Evolutionary conservation across 345 rosid species (phyloP), one percentile per base, ranked within the genome.

Genomic region (Gynandropsis gynandra): DNA sequence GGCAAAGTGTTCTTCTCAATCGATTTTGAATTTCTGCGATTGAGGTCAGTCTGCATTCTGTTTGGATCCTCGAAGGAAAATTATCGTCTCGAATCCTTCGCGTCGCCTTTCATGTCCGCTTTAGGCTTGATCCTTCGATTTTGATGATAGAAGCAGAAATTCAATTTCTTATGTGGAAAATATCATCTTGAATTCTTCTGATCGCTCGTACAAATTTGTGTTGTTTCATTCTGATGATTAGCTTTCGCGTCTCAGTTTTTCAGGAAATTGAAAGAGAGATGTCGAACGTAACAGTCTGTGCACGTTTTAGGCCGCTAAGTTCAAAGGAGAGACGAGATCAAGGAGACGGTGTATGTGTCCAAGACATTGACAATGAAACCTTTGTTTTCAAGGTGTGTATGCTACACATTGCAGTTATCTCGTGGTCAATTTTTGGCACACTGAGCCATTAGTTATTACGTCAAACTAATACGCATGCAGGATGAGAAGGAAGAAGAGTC

Each of bases 291-390:
- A 81, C 87, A 2, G 87, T 89, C 11, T 89, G 93, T 44, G 79
- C 79, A 48, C 85, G 97, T 37, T 80, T 89, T 65, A 63, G 97
- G 73, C 95, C 97, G 4, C 42, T 81, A 62, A 85, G 78, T 58
- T 61, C 83, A 1, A 77, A 66, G 59, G 95, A 89, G 78, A 71
- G 64, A 54, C 72, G 58, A 21, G 87, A 74, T 10, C 64, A 37
- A 45, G 67, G 77, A 5, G 81, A 75, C 34, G 54, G 70, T 19
- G 66, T 77, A 37, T 77, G 85, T 66, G 61, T 83, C 72, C 68
- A 68, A 27, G 11, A 63, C 59, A 36, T 82, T 38, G 83, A 79
- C 65, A 17, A 64, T 10, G 89, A 85, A 34, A 69, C 61, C 37
- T 85, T 89, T 71, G 39, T 58, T 53, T 71, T 89, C 77, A 80